Conservation (phyloP, 441 rosid genomes). For the Erodium moschatum region DNA sequence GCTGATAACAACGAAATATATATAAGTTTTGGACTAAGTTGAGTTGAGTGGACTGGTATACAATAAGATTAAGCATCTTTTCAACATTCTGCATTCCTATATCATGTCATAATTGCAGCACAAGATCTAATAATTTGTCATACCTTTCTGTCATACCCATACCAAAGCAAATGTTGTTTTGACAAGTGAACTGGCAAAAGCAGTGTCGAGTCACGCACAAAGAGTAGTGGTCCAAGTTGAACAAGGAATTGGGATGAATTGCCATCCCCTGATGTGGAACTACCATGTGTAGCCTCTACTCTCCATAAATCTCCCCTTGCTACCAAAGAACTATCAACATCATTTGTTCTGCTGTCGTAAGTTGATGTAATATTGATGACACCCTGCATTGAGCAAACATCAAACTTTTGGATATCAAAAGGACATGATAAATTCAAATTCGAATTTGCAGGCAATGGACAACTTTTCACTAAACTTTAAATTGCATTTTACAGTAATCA, state of each 20-base stretch:
- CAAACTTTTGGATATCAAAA: not conserved
- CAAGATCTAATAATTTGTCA: constrained; percentile 1
- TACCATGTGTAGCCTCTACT: constrained; percentile 72
- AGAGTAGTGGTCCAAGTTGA: constrained; percentile 86
- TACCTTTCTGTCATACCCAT: constrained; percentile 94
- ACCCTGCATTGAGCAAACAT: constrained; percentile 39
- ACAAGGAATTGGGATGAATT: constrained; percentile 77
- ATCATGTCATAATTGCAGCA: not conserved
- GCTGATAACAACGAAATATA: not conserved
- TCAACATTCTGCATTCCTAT: not conserved
- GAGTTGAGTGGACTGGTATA: not conserved
- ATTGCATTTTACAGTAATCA: not conserved
- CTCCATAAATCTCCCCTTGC: constrained; percentile 97
- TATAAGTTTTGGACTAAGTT: not conserved
- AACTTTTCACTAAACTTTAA: not conserved
- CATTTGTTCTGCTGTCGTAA: constrained; percentile 62
- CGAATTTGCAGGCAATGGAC: not conserved
- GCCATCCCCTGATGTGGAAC: constrained; percentile 52
- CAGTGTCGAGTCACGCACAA: constrained; percentile 76
- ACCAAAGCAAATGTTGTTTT: constrained; percentile 95
- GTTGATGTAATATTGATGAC: constrained; percentile 62
- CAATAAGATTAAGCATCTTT: not conserved
- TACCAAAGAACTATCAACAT: constrained; percentile 64
- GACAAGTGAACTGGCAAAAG: constrained; percentile 85
- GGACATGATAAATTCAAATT: not conserved